Percentiles rank a stretch among this genome's conserved stretches.
Conservation (phyloP, 73 alveolate genomes). For the Symbiodinium natans region DNA sequence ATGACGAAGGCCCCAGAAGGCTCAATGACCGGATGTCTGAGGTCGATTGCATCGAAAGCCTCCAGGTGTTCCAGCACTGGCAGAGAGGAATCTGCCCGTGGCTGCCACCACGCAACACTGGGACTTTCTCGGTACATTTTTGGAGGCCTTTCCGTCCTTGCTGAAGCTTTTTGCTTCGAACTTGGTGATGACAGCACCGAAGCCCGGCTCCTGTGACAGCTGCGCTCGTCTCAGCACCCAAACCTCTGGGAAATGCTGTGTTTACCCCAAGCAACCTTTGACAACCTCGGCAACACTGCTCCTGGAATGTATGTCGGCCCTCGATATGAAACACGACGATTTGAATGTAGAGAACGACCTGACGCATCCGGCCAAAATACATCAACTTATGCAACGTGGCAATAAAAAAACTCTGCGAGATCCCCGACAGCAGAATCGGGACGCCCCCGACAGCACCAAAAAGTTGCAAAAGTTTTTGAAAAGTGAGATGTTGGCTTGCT, state of each 20-base stretch:
- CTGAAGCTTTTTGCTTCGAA: slow-evolving; percentile 39
- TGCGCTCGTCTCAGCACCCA: neutral
- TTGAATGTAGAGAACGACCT: slow-evolving; percentile 81
- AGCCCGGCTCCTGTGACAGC: slow-evolving; percentile 34
- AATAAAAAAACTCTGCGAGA: too few relatives aligned
- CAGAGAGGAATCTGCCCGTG: too few relatives aligned
- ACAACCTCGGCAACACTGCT: neutral
- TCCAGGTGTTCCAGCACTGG: neutral
- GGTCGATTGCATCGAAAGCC: slow-evolving; percentile 54
- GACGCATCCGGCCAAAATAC: neutral
- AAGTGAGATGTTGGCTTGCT: neutral
- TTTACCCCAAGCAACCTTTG: neutral
- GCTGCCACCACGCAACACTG: too few relatives aligned
- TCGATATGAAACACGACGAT: slow-evolving; percentile 84
- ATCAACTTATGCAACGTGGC: neutral
- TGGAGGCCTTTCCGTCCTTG: neutral
- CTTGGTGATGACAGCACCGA: slow-evolving; percentile 88
- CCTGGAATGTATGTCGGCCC: slow-evolving; percentile 83
- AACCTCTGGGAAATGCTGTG: neutral
- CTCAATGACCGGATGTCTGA: slow-evolving; percentile 80
- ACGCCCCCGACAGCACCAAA: neutral
- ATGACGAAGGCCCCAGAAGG: slow-evolving; percentile 83
- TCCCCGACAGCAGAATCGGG: too few relatives aligned
- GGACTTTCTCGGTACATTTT: too few relatives aligned
- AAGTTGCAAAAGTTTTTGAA: neutral